Conservation (phyloP, 179 eudicot genomes). For the Heliamphora pulchella region DNA sequence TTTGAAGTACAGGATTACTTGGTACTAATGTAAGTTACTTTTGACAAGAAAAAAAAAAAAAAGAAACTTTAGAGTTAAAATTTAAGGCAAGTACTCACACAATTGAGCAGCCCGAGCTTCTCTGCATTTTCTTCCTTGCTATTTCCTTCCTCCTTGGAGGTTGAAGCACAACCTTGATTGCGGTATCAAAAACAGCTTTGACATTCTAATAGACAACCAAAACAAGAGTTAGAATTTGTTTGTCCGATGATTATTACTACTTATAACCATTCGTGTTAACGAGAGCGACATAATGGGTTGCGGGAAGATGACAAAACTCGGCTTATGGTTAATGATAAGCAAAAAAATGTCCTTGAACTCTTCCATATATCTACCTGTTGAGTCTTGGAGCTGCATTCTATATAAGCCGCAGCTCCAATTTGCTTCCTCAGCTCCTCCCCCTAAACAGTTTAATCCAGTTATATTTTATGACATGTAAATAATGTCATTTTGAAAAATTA, state of each 20-base stretch:
- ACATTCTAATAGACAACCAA: conserved; percentile 54
- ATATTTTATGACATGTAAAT: neutral
- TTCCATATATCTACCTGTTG: conserved; percentile 59
- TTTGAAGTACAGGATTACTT: too few species aligned
- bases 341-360: neutral
- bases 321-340: neutral
- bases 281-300: neutral
- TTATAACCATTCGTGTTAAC: neutral
- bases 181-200: conserved; percentile 93
- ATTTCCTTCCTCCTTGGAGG: conserved; percentile 92
- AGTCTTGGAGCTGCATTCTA: conserved; percentile 98
- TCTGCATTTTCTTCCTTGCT: conserved; percentile 48
- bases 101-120: conserved; percentile 73
- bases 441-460: conserved; percentile 25
- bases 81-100: conserved; percentile 45
- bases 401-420: conserved; percentile 95
- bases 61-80: neutral
- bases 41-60: too few species aligned
- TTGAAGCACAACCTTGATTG: conserved; percentile 95
- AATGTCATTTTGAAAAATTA: neutral
- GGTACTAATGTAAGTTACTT: too few species aligned
- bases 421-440: conserved; percentile 98
- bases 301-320: neutral
- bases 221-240: neutral
- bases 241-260: neutral